Evolutionary conservation across 176 grass and related monocot genomes (phyloP).

Genomic region (Cenchrus fungigraminus): DNA sequence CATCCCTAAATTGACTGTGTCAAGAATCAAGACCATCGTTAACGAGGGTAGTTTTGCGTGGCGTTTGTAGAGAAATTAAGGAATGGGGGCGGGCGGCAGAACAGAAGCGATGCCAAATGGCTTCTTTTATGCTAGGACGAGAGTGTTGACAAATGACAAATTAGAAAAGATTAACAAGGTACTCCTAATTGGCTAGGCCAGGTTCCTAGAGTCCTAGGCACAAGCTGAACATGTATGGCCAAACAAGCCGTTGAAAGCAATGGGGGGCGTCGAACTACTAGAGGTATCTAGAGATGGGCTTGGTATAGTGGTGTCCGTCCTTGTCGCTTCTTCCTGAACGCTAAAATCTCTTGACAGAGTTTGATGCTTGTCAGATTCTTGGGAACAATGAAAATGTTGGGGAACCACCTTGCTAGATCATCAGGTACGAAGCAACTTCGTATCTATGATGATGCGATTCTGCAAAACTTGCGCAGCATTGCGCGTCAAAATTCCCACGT

Average conservation of each 20-base stretch:
- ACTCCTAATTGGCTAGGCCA: no score
- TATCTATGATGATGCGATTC: background rate
- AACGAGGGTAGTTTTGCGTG: background rate
- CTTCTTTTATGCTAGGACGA: background rate
- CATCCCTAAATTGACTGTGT: background rate
- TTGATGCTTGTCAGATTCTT: background rate
- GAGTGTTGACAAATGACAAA: background rate
- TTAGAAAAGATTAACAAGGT: background rate
- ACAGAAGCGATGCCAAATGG: slow-evolving; percentile 4
- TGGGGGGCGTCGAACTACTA: background rate
- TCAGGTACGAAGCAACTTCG: background rate
- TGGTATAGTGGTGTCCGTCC: slow-evolving; percentile 13
- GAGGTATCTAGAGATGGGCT: background rate
- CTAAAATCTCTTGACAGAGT: background rate
- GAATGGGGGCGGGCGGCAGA: background rate
- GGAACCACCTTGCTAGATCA: background rate
- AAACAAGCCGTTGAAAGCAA: slow-evolving; percentile 44
- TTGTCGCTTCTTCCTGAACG: background rate
- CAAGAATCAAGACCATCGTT: background rate
- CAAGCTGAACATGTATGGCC: background rate
- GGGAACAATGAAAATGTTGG: background rate
- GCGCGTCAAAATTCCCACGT: background rate
- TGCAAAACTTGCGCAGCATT: background rate
- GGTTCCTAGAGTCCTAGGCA: background rate
- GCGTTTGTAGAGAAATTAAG: background rate